Evolutionary conservation across 768 basidiomycete species (phyloP).

Genomic region (Termitomyces sp.): DNA sequence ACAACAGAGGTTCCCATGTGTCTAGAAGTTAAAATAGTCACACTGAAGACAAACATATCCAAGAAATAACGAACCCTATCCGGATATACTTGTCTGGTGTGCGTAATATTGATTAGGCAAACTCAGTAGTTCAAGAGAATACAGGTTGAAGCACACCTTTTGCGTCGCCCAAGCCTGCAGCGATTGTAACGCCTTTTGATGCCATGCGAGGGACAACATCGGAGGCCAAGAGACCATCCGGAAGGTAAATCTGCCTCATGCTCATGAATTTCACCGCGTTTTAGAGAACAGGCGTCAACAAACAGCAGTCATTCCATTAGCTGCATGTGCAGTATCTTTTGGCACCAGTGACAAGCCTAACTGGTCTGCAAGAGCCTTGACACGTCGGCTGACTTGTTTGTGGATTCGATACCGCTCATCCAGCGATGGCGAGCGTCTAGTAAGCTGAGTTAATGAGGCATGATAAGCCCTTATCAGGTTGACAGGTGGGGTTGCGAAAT

Average conservation of each 20-base stretch:
- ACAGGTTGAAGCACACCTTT: conserved; percentile 39
- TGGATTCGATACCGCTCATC: conserved; percentile 69
- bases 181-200: conserved; percentile 65
- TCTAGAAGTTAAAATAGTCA: conserved; percentile 25
- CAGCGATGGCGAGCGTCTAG: conserved; percentile 48
- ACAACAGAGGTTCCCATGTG: conserved; percentile 85
- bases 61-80: conserved; percentile 45
- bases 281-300: conserved; percentile 4
- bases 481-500: conserved; percentile 87
- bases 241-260: conserved; percentile 54
- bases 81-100: conserved; percentile 69
- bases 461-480: conserved; percentile 84
- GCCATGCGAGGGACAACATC: conserved; percentile 66
- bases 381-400: conserved; percentile 49
- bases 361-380: conserved; percentile 56
- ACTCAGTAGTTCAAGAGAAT: not conserved
- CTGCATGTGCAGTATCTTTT: conserved; percentile 44
- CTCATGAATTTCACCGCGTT: not conserved
- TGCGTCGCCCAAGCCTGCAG: conserved; percentile 73
- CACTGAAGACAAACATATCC: not conserved
- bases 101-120: not conserved
- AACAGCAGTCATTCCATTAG: conserved; percentile 88
- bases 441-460: conserved; percentile 67
- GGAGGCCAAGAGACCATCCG: conserved; percentile 60
- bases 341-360: conserved; percentile 70